Base-by-base conservation (phyloP, 1,284 basidiomycete species). In the Fomitopsis pinicola region DNA sequence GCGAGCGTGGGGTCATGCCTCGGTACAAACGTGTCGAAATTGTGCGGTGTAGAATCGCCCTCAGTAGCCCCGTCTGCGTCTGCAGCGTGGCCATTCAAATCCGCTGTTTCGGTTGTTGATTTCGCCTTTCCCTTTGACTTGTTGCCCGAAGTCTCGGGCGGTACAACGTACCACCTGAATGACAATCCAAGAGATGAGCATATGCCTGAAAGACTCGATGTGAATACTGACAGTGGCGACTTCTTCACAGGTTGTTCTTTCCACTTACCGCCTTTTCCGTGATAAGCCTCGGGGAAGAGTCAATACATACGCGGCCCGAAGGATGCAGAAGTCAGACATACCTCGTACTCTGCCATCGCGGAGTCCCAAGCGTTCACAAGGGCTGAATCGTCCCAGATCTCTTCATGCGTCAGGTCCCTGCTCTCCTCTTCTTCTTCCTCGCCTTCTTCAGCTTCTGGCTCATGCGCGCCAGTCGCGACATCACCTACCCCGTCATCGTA, bases 371-470 rank as follows among this genome's bases (percentile, higher is more conserved):
- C 91, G 58, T 88, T 80, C 48, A 92, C 82, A 61, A 93, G 80
- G 3, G 88, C 89, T 45, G 88, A 88, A 69, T 93, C 90, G 66
- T 93, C 91, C 90, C 90, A 92, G 44, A 91, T 85, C 68, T 92
- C 91, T 56, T 86, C 82, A 44, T 87, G 80, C 5, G 86, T 85
- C 60, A 92, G 78, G 60, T 84, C 79, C 55, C 86, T 78, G 64
- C 83, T 84, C 67, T 86, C 81, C 52, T 82, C 80, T 55, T 77
- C 75, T 9, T 76, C 76, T 7, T 74, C 71, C 28, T 68, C 72
- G 12, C 67, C 64, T 17, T 70, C 68, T 36, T 67, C 63, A 2
- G 63, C 57, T 22, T 59, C 63, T 22, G 22, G 22, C 22, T 60
- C 61, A 5, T 60, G 62, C n/a, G 52, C 57, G 17, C 59, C 62